Conservation (phyloP, 2,329 filamentous ascomycete genomes). For the Trichoderma koningii region DNA sequence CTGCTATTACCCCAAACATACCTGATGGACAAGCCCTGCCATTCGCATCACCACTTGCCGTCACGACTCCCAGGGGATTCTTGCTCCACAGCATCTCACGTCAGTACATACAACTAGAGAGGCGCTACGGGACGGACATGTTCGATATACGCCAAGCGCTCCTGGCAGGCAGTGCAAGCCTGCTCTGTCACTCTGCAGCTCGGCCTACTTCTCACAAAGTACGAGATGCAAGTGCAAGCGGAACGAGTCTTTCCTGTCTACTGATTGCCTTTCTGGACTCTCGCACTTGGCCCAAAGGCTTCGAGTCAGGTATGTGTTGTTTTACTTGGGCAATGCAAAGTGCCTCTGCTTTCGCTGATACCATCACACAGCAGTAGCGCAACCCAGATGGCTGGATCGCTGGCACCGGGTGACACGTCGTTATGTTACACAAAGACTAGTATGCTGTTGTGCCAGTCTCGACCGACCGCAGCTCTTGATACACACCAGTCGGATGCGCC, state of each 20-base stretch:
- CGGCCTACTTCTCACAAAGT: too few relatives aligned
- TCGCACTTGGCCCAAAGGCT: too few relatives aligned
- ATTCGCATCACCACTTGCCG: slow-evolving; percentile 1
- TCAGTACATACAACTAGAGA: not conserved
- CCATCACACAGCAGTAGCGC: not conserved
- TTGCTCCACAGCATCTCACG: slow-evolving; percentile 14
- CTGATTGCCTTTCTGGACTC: too few relatives aligned
- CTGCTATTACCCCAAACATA: not conserved
- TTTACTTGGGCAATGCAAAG: not conserved
- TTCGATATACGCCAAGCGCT: not conserved
- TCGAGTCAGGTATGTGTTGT: too few relatives aligned
- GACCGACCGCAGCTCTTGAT: not conserved
- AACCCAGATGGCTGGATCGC: not conserved
- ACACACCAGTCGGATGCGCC: not conserved
- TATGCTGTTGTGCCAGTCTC: not conserved
- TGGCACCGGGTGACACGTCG: not conserved
- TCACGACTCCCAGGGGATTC: not conserved
- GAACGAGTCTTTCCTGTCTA: too few relatives aligned
- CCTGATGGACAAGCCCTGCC: not conserved
- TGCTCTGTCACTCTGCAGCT: not conserved
- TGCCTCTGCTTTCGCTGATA: not conserved
- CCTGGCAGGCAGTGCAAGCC: not conserved
- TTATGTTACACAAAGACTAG: not conserved
- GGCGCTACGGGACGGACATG: not conserved
- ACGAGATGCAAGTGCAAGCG: too few relatives aligned